A percentile compares a stretch with the other conserved stretches of the same genome.
Conservation (phyloP, 345 rosid genomes). For the Triadica sebifera region DNA sequence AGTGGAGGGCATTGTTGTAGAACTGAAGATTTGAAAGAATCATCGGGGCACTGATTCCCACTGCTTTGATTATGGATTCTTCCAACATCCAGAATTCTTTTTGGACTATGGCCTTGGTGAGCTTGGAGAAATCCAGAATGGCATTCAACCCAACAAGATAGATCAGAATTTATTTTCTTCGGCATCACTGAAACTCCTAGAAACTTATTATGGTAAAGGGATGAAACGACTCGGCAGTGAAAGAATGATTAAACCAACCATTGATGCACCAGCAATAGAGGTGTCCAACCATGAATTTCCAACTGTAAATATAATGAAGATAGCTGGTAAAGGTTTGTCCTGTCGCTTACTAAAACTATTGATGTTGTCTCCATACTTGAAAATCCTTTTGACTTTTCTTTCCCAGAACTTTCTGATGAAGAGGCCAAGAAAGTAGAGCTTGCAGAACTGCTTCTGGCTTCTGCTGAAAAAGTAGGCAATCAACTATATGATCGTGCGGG, state of each 20-base stretch:
- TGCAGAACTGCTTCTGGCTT: slow-evolving; percentile 16
- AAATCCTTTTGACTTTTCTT: slow-evolving; percentile 6
- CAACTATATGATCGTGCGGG: slow-evolving; percentile 14
- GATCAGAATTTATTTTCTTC: slow-evolving; percentile 24
- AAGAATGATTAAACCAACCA: slow-evolving; percentile 10
- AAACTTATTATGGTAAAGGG: neutral
- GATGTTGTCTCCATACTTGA: slow-evolving; percentile 3
- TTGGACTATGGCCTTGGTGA: neutral
- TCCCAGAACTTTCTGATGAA: neutral
- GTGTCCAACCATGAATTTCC: slow-evolving; percentile 20
- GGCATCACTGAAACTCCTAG: slow-evolving; percentile 15
- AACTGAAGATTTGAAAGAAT: slow-evolving; percentile 20
- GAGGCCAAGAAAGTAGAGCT: slow-evolving; percentile 14
- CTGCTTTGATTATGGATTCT: neutral
- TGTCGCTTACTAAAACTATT: slow-evolving; percentile 14
- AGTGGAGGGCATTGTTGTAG: slow-evolving; percentile 9
- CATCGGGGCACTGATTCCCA: slow-evolving; percentile 8
- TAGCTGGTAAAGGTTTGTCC: slow-evolving; percentile 50
- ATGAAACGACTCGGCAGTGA: slow-evolving; percentile 19
- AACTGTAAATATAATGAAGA: slow-evolving; percentile 41
- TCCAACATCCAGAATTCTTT: neutral
- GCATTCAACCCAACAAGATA: no score
- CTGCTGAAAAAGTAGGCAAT: slow-evolving; percentile 23
- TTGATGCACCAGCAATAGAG: neutral
- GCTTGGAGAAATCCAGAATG: slow-evolving; percentile 15